Conservation (phyloP, 208 protist genomes). For the Endotrypanum monterogeii region DNA sequence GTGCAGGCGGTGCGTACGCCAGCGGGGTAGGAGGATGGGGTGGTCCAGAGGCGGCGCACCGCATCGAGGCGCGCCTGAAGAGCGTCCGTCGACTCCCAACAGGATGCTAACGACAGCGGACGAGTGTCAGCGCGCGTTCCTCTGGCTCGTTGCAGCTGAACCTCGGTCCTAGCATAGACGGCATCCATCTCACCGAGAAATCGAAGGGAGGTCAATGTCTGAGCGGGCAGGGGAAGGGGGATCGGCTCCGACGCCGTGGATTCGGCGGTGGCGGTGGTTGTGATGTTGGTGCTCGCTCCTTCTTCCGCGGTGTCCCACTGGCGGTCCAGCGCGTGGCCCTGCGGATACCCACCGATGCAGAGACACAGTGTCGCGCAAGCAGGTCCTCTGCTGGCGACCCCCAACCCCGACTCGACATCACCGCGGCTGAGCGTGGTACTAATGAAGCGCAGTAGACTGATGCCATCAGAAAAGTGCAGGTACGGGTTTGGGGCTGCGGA, state of each 20-base stretch:
- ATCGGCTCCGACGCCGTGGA: neutral
- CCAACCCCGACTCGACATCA: too few relatives aligned
- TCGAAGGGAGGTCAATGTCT: constrained; percentile 3
- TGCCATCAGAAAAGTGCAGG: constrained; percentile 12
- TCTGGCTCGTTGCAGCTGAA: constrained; percentile 12
- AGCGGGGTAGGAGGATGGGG: constrained; percentile 16
- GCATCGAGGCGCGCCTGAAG: constrained; percentile 12
- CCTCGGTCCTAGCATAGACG: constrained; percentile 15
- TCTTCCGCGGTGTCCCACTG: neutral
- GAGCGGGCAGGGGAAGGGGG: neutral
- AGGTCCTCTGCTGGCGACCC: neutral
- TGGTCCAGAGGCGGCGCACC: constrained; percentile 21
- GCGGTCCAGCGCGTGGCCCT: constrained; percentile 24
- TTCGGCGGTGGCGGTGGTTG: neutral
- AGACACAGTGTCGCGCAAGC: constrained; percentile 8
- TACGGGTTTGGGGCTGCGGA: constrained; percentile 2
- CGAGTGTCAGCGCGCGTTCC: neutral
- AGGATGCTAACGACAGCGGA: constrained; percentile 5
- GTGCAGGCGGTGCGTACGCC: constrained; percentile 10
- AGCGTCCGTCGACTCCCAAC: neutral
- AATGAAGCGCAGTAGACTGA: constrained; percentile 16
- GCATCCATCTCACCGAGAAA: constrained; percentile 15
- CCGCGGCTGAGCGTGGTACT: neutral
- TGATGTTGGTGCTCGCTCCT: neutral
- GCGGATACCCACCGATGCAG: constrained; percentile 20